Base-by-base conservation (phyloP, 1,139 yeast genomes). In the Zygosaccharomyces sapae region DNA sequence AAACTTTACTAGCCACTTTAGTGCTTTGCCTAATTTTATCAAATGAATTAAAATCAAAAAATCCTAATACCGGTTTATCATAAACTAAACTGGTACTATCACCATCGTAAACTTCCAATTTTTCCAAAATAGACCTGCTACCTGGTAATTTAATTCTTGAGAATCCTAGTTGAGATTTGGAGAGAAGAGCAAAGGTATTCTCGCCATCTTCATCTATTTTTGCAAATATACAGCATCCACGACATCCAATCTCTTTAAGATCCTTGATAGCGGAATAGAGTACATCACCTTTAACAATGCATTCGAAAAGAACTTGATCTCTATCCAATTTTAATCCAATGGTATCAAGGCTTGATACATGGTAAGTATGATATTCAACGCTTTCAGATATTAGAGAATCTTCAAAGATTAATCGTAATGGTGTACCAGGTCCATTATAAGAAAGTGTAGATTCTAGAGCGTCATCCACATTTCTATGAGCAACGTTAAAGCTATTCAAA, bases 91-190 rank as follows among this genome's bases (percentile, higher is more conserved):
- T 59, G 35, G 52, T 47, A 3, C 59, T 54, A 33, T 56, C 59
- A 9, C 51, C 44, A 19, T 56, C 53, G 38, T 54, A 65, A 0
- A 75, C 54, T 24, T 65, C 65, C 27, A 79, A 58, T 19, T 74
- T 73, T 44, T 85, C 94, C 39, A 87, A 65, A 7, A 81, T 77
- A 1, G 81, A 70, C 55, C 75, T 74, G 44, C 79, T 86, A 49
- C 75, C 77, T 0, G 95, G 95, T 50, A 83, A 75, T 7, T 78
- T 74, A 22, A 86, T 70, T 59, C 84, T 82, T 47, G 87, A 81
- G 42, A 74, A 71, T 0, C 95, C 96, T 40, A 86, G 73, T 30
- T 60, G 59, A 2, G 89, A 83, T 42, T 72, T 73, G 0, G 94
- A 83, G 2, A 85, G 77, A 48, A 88, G 75, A 4, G 72, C 70